Base-by-base conservation (phyloP, 2,329 filamentous ascomycete species). In the Penicillium sp. region DNA sequence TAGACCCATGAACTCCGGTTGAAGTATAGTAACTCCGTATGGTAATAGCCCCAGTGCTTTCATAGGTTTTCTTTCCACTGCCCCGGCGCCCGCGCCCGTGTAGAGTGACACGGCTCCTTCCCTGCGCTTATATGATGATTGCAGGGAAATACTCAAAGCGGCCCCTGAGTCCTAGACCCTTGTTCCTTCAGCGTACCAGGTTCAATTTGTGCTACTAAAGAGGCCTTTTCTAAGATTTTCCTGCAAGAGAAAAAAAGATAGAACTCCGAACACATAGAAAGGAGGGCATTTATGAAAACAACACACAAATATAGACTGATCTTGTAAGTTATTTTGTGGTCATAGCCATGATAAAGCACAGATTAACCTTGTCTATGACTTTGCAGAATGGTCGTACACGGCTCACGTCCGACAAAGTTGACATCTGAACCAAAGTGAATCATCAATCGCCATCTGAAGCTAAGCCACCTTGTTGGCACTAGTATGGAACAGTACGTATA, bases 41-140 rank as follows among this genome's bases (percentile, higher is more conserved):
- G 47, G 35, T 51, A 55, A 44, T 52, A 22, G 11, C 29, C 40
- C 23, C 33, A 31, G 2, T 37, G 22, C 40, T 47, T 54, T 48
- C 44, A 57, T 47, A 33, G 26, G 3, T 18, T n/a, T 15, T 27
- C 31, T 37, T n/a, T 44, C 43, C 53, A 47, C 52, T 49, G 23
- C 22, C 41, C 50, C 23, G 26, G 8, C 23, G 47, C 25, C 41
- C 37, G 8, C 23, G 47, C 25, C 41, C 37, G 29, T 51, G 54
- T 57, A 49, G 49, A 61, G 60, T 64, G 35, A 59, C 54, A 62
- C 58, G 8, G 27, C 45, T 53, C 44, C 26, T 29, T 23, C 27
- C 8, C 20, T 22, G 41, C 29, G 44, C 15, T 18, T 49, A 48
- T 37, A 52, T 26, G 44, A 41, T 26, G 53, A 50, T 56, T 55